Percentiles rank a stretch among this genome's conserved stretches.
Evolutionary conservation across 176 grass and related monocot species (phyloP).

Genomic region (Triticum turgidum): DNA sequence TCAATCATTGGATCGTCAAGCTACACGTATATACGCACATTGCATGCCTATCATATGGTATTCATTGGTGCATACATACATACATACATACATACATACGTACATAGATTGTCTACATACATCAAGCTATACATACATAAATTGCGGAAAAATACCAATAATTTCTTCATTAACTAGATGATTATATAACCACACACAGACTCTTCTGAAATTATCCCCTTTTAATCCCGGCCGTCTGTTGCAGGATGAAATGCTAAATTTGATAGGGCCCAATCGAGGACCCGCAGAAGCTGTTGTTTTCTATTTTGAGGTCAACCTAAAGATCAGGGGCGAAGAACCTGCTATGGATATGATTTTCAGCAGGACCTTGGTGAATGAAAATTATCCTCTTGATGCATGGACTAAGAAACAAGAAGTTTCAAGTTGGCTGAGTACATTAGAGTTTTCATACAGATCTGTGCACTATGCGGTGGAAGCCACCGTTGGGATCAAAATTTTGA

Average conservation of each 20-base stretch:
- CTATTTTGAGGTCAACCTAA: constrained; percentile 21
- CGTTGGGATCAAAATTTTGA: neutral
- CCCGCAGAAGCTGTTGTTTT: neutral
- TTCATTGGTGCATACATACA: no score
- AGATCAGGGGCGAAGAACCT: constrained; percentile 10
- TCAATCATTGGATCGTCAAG: neutral
- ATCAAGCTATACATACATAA: no score
- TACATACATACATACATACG: no score
- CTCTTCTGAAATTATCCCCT: neutral
- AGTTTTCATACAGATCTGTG: neutral
- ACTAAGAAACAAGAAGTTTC: neutral
- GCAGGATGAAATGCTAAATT: neutral
- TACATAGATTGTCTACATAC: no score
- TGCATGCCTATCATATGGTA: no score
- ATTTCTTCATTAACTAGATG: neutral
- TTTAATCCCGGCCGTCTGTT: neutral
- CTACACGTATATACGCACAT: neutral
- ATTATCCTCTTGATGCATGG: neutral
- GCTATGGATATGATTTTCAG: neutral
- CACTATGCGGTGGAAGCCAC: constrained; percentile 1
- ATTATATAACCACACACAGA: neutral
- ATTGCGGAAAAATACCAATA: neutral
- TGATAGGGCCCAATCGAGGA: constrained; percentile 13
- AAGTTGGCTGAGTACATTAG: constrained; percentile 19
- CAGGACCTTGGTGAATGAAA: neutral